These are phyloP conservation scores for Fusarium setosum DNA, from an alignment of 2,329 filamentous ascomycete species.

Conservation along the genomic window DNA sequence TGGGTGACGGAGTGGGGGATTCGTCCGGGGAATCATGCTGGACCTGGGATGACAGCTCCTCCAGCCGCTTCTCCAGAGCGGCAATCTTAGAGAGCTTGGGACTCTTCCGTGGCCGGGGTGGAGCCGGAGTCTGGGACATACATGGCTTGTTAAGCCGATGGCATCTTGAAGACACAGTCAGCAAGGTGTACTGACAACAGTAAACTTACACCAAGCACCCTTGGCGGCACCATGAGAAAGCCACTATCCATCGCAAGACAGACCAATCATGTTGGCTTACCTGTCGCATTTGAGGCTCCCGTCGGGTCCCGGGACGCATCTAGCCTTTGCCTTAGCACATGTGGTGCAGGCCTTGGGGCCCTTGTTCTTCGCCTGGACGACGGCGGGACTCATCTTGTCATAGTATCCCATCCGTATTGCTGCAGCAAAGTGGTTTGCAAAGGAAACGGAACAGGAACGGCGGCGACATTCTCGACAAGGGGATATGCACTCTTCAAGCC, in stretches of 20 bases:
- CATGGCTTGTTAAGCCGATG: constrained; percentile 61
- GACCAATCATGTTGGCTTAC: constrained; percentile 46
- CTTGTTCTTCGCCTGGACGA: constrained; percentile 47
- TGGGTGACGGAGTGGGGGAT: constrained; percentile 17
- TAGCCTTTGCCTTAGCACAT: constrained; percentile 64
- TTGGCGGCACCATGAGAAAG: background rate
- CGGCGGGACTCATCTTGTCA: constrained; percentile 36
- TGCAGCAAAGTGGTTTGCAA: constrained; percentile 28
- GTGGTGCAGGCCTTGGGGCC: constrained; percentile 62
- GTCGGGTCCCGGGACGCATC: constrained; percentile 58
- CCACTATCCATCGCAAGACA: background rate
- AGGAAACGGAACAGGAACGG: constrained; percentile 36
- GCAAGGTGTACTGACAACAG: constrained; percentile 10
- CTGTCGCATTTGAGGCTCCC: constrained; percentile 58
- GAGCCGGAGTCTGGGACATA: constrained; percentile 59
- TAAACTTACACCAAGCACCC: background rate
- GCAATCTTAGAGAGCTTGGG: constrained; percentile 61
- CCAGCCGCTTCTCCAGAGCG: constrained; percentile 61
- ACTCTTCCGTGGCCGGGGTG: constrained; percentile 59
- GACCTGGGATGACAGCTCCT: constrained; percentile 61
- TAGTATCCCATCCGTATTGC: constrained; percentile 19
- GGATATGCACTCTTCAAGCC: constrained; percentile 13
- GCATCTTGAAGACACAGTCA: constrained; percentile 50
- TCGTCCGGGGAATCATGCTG: constrained; percentile 40
- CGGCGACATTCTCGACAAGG: constrained; percentile 25